Evolutionary conservation across 306 rosid species (phyloP).

Genomic region (Cucurbita argyrosperma): DNA sequence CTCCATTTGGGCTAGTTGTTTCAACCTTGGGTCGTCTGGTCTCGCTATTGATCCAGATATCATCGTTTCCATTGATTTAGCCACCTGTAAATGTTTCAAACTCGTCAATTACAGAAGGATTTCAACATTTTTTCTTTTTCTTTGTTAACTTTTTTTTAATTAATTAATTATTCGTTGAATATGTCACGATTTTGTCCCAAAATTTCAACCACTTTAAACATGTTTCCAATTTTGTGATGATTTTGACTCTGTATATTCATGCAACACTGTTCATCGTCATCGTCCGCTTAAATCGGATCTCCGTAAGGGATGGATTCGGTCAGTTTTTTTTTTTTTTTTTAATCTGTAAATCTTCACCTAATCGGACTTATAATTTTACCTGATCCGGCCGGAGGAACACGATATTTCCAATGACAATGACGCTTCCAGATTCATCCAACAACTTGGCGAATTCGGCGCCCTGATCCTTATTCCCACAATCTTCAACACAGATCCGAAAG

Average conservation of each 20-base stretch:
- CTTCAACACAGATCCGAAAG: constrained; percentile 39
- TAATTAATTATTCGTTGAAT: background rate
- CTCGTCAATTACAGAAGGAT: too few species aligned
- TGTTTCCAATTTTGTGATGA: background rate
- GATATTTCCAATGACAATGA: constrained; percentile 64
- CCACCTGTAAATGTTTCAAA: constrained; percentile 25
- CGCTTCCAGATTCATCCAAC: constrained; percentile 62
- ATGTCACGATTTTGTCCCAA: background rate
- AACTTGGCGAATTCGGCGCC: constrained; percentile 53
- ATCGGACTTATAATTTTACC: constrained; percentile 18
- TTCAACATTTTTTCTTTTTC: too few species aligned
- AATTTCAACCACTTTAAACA: background rate
- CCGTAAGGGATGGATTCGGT: background rate
- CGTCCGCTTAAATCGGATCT: background rate
- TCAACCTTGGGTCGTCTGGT: constrained; percentile 45
- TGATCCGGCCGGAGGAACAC: constrained; percentile 78
- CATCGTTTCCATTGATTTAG: constrained; percentile 40
- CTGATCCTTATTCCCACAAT: constrained; percentile 31
- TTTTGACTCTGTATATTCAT: background rate
- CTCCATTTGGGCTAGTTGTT: constrained; percentile 40
- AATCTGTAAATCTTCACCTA: background rate
- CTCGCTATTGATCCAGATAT: constrained; percentile 28
- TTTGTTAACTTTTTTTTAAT: too few species aligned
- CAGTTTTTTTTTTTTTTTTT: background rate
- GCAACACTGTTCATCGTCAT: background rate